These are phyloP conservation scores for Ustanciosporium gigantosporum DNA, from an alignment of 1,284 basidiomycete genomes.

Conservation along the genomic window DNA sequence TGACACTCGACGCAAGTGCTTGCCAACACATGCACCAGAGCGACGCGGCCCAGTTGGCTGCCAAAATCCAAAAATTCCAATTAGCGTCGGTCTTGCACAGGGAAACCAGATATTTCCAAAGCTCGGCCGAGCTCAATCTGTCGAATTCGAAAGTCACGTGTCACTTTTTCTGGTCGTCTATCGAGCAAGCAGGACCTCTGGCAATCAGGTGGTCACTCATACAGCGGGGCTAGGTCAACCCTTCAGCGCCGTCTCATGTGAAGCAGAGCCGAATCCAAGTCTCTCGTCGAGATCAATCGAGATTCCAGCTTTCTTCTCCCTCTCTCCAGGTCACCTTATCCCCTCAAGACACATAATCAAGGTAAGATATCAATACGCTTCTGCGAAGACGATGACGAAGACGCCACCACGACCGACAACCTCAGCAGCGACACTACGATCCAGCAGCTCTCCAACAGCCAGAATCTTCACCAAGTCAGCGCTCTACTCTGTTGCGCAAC, in stretches of 20 bases:
- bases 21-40: too few species aligned
- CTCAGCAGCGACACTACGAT: conserved; percentile 2
- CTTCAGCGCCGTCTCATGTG: not conserved
- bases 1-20: too few species aligned
- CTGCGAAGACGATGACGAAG: not conserved
- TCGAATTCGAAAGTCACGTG: too few species aligned
- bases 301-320: conserved; percentile 10
- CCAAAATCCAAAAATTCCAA: too few species aligned
- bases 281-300: not conserved
- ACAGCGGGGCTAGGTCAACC: not conserved
- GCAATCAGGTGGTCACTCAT: not conserved
- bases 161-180: too few species aligned
- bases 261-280: too few species aligned
- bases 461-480: not conserved
- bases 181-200: not conserved
- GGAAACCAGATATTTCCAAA: not conserved
- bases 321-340: conserved; percentile 35
- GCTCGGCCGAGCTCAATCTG: not conserved
- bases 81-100: too few species aligned
- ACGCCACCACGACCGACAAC: conserved; percentile 3
- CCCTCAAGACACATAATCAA: conserved; percentile 43
- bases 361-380: conserved; percentile 20
- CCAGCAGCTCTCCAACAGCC: not conserved
- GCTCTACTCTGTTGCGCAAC: not conserved
- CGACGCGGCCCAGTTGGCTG: too few species aligned